Conservation (phyloP, 305 asterid species). For the Solanum aculeatissimum region DNA sequence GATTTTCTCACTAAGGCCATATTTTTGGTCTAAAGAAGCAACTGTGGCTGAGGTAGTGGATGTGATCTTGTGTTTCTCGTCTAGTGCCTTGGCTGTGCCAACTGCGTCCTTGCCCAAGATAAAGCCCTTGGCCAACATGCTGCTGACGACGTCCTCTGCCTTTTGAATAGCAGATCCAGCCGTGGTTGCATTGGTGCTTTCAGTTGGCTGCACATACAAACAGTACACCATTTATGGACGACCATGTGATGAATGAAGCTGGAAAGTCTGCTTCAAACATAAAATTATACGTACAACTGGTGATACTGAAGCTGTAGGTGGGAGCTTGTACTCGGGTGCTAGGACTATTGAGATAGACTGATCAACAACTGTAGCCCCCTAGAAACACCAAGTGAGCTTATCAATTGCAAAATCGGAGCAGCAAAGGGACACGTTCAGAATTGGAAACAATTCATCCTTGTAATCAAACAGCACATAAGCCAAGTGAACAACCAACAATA, state of each 20-base stretch:
- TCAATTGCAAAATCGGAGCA: neutral
- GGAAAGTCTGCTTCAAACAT: neutral
- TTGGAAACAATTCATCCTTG: neutral
- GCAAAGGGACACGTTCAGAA: neutral
- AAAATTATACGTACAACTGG: conserved; percentile 4
- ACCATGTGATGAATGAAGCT: neutral
- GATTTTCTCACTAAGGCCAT: conserved; percentile 18
- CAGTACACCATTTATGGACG: neutral
- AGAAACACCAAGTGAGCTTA: neutral
- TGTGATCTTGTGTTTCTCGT: conserved; percentile 23
- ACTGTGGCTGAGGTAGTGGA: conserved; percentile 19
- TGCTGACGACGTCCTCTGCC: conserved; percentile 55
- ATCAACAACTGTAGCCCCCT: conserved; percentile 26
- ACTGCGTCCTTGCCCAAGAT: conserved; percentile 22
- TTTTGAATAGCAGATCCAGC: conserved; percentile 16
- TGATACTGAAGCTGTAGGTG: conserved; percentile 6
- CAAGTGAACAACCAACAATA: neutral
- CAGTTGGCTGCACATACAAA: conserved; percentile 3
- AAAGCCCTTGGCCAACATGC: conserved; percentile 24
- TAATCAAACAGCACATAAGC: neutral
- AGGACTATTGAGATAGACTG: conserved; percentile 12
- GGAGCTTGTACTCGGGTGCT: conserved; percentile 12
- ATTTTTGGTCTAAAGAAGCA: conserved; percentile 15
- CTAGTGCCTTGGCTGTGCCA: conserved; percentile 15
- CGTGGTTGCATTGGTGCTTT: neutral